A percentile compares a stretch with the other conserved stretches of the same genome.
Conservation (phyloP, 73 alveolate genomes). For the Paramecium octaurelia region DNA sequence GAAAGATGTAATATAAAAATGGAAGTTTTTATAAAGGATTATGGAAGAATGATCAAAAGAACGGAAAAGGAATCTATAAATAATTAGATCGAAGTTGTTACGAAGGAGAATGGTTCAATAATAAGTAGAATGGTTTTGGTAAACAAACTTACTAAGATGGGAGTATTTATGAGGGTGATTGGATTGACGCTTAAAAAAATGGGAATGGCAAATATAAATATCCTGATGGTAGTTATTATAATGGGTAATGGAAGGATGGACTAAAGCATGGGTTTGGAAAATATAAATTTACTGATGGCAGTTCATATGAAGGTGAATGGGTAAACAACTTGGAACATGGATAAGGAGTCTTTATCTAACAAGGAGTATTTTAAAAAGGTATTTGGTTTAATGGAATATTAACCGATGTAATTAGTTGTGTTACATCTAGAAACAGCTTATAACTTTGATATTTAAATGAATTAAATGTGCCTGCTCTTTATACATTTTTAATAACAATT, state of each 20-base stretch:
- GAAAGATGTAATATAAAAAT: neutral
- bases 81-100: neutral
- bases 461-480: neutral
- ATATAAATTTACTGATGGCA: neutral
- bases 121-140: neutral
- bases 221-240: slow-evolving; percentile 29
- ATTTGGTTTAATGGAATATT: neutral
- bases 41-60: neutral
- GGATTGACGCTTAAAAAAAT: slow-evolving; percentile 28
- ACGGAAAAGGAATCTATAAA: neutral
- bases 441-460: neutral
- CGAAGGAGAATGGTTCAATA: neutral
- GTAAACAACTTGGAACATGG: slow-evolving; percentile 21
- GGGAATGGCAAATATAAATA: slow-evolving; percentile 40
- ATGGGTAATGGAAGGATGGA: neutral
- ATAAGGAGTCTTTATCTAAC: neutral
- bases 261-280: neutral
- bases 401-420: neutral
- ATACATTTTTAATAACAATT: neutral
- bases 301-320: slow-evolving; percentile 54
- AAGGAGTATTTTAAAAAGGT: neutral
- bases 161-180: slow-evolving; percentile 47
- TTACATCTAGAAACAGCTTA: neutral
- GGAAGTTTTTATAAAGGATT: neutral
- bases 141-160: slow-evolving; percentile 34